These are phyloP conservation scores for Aegilops tauschii DNA, from an alignment of 176 grass and related monocot genomes.

Conservation along the genomic window DNA sequence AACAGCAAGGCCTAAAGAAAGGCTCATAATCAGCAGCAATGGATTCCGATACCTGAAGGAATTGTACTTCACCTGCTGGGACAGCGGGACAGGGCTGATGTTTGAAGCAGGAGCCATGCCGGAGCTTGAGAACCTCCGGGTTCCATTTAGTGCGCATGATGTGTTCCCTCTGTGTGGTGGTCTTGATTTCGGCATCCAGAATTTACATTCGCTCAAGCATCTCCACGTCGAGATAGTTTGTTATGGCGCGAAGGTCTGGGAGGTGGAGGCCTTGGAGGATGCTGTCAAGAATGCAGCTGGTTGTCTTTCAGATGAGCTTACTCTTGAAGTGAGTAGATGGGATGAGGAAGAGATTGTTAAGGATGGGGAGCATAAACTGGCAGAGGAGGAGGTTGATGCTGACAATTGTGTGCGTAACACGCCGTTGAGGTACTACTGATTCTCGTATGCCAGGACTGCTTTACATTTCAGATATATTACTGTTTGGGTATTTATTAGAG, in stretches of 20 bases:
- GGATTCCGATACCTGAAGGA: background rate
- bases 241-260: background rate
- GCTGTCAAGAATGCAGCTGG: background rate
- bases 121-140: conserved; percentile 2
- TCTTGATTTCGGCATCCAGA: conserved; percentile 5
- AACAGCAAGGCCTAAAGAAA: background rate
- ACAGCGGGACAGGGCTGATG: background rate
- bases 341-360: conserved; percentile 2
- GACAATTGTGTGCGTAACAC: background rate
- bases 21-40: background rate
- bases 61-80: background rate
- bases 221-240: background rate
- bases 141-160: background rate
- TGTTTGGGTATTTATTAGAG: background rate
- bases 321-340: conserved; percentile 32
- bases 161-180: background rate
- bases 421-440: conserved; percentile 7
- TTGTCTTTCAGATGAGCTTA: background rate
- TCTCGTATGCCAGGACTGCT: background rate
- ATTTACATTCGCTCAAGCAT: conserved; percentile 6
- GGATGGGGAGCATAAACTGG: conserved; percentile 2
- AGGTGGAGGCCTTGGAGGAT: conserved; percentile 14
- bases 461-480: background rate
- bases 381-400: background rate
- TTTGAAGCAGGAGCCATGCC: conserved; percentile 18